Evolutionary conservation across 1,139 yeast genomes (phyloP).

Genomic region (Nadsonia starkeyi-henricii): DNA sequence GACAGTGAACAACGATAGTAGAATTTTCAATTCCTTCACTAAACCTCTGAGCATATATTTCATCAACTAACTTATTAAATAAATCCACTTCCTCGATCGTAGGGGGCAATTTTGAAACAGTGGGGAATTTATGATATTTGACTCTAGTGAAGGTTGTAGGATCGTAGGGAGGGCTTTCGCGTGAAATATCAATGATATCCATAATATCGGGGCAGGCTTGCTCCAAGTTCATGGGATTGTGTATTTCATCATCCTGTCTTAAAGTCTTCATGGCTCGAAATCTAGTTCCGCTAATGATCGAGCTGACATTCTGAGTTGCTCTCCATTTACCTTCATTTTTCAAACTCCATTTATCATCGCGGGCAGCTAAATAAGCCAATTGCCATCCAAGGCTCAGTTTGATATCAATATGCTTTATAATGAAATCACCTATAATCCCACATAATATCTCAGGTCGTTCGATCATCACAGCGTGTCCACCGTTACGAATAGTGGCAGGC

Average conservation of each 20-base stretch:
- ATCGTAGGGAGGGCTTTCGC: slow-evolving; percentile 64
- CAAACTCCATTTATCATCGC: slow-evolving; percentile 65
- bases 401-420: slow-evolving; percentile 30
- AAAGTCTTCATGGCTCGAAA: slow-evolving; percentile 65
- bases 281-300: slow-evolving; percentile 33
- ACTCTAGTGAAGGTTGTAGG: slow-evolving; percentile 42
- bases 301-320: slow-evolving; percentile 35
- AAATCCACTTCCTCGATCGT: slow-evolving; percentile 44
- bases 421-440: slow-evolving; percentile 47
- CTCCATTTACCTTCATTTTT: slow-evolving; percentile 67
- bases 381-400: slow-evolving; percentile 53
- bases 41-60: slow-evolving; percentile 25
- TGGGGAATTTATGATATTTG: slow-evolving; percentile 55
- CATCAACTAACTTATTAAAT: slow-evolving; percentile 42
- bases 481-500: slow-evolving; percentile 30
- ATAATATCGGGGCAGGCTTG: slow-evolving; percentile 33
- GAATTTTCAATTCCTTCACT: slow-evolving; percentile 13
- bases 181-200: slow-evolving; percentile 59
- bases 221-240: slow-evolving; percentile 47
- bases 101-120: slow-evolving; percentile 69
- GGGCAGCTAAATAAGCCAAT: slow-evolving; percentile 32
- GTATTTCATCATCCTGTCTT: slow-evolving; percentile 47
- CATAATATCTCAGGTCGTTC: slow-evolving; percentile 53
- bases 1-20: slow-evolving; percentile 59
- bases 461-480: slow-evolving; percentile 55